Evolutionary conservation across 1,139 yeast species (phyloP).

Genomic region (Pichia sp.): DNA sequence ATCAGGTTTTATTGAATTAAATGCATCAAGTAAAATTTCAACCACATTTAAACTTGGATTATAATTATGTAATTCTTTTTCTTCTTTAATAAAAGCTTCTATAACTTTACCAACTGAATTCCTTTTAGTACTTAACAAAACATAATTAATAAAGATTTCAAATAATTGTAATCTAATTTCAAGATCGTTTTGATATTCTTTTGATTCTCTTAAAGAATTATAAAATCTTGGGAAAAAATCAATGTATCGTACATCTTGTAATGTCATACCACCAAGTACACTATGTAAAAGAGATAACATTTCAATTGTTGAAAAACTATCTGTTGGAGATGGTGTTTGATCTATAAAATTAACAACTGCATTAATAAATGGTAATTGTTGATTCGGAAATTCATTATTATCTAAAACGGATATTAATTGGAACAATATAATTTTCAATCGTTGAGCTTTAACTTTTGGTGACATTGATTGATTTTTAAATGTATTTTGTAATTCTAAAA

Average conservation of each 20-base stretch:
- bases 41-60: constrained; percentile 22
- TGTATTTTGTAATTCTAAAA: constrained; percentile 22
- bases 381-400: constrained; percentile 19
- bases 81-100: constrained; percentile 27
- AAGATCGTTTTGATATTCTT: constrained; percentile 17
- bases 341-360: constrained; percentile 27
- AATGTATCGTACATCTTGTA: constrained; percentile 24
- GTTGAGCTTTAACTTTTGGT: constrained; percentile 23
- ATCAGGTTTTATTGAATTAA: constrained; percentile 25
- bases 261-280: constrained; percentile 25
- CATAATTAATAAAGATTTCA: constrained; percentile 29
- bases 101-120: constrained; percentile 20
- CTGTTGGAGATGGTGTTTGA: constrained; percentile 21
- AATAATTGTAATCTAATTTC: constrained; percentile 25
- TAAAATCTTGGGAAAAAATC: constrained; percentile 31
- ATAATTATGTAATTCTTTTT: constrained; percentile 14
- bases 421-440: constrained; percentile 19
- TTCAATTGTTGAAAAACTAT: constrained; percentile 22
- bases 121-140: constrained; percentile 26
- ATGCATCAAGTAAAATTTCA: constrained; percentile 26
- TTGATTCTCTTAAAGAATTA: constrained; percentile 24
- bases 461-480: constrained; percentile 22
- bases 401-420: constrained; percentile 19
- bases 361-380: constrained; percentile 26
- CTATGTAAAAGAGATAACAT: constrained; percentile 21